phyloP scores from a whole-genome alignment of 306 rosid genomes.

The Glycine latifolia region DNA sequence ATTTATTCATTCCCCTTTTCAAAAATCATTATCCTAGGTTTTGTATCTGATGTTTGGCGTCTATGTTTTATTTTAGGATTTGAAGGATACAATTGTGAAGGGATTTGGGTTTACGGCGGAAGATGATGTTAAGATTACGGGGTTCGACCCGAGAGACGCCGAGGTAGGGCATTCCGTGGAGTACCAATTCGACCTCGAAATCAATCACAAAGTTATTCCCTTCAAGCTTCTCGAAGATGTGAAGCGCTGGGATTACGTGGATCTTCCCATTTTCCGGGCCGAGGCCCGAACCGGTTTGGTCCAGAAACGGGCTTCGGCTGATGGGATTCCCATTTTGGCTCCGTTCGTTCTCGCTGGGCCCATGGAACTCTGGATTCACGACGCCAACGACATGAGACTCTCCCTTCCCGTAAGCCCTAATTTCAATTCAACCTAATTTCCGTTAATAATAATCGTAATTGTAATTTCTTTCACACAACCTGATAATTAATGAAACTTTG shows the following conservation, averaged over 20 bases:
- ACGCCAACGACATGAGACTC: slow-evolving; percentile 81
- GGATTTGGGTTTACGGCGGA: slow-evolving; percentile 75
- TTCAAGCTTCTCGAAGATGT: slow-evolving; percentile 88
- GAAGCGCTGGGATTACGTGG: slow-evolving; percentile 86
- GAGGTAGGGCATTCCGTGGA: slow-evolving; percentile 85
- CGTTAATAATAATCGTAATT: too few relatives aligned
- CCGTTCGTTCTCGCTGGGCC: slow-evolving; percentile 98
- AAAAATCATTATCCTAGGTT: background rate
- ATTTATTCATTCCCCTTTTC: background rate
- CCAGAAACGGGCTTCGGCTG: slow-evolving; percentile 46
- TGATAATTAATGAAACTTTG: background rate
- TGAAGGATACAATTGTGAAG: slow-evolving; percentile 80
- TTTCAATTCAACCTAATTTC: too few relatives aligned
- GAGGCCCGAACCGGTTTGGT: slow-evolving; percentile 62
- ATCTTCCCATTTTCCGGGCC: slow-evolving; percentile 79
- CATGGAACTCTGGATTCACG: slow-evolving; percentile 97
- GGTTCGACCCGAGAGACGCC: slow-evolving; percentile 84
- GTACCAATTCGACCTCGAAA: slow-evolving; percentile 82
- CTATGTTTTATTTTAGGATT: slow-evolving; percentile 57
- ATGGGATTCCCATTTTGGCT: slow-evolving; percentile 73
- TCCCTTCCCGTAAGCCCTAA: slow-evolving; percentile 75
- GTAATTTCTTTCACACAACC: too few relatives aligned
- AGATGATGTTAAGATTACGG: slow-evolving; percentile 76
- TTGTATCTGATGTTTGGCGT: background rate
- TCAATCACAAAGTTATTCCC: slow-evolving; percentile 73